phyloP scores from a whole-genome alignment of 2,329 filamentous ascomycete genomes.

The Pseudocercospora cruenta region DNA sequence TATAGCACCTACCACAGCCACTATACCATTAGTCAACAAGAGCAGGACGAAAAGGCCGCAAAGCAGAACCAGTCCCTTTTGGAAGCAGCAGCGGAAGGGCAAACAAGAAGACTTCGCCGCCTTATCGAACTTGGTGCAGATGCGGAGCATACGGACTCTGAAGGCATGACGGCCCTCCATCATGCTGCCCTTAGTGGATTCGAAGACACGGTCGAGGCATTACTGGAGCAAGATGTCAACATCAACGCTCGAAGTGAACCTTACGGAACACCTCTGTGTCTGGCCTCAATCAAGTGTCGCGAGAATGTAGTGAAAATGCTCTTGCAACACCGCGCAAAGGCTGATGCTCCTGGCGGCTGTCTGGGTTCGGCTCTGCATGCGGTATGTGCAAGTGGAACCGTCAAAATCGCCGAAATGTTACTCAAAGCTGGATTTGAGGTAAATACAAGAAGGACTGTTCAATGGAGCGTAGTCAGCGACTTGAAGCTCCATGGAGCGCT shows the following conservation, averaged over 20 bases:
- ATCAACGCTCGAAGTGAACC: slow-evolving; percentile 14
- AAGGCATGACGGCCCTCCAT: slow-evolving; percentile 17
- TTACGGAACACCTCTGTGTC: slow-evolving; percentile 10
- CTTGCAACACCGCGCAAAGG: neutral
- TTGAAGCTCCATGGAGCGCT: neutral
- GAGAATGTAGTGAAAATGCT: neutral
- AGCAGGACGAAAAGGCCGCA: slow-evolving; percentile 7
- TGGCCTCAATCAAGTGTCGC: neutral
- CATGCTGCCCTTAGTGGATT: slow-evolving; percentile 17
- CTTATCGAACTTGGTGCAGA: slow-evolving; percentile 12
- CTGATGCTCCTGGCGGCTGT: neutral
- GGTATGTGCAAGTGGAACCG: neutral
- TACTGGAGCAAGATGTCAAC: slow-evolving; percentile 2
- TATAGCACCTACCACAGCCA: slow-evolving; percentile 10
- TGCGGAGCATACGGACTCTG: neutral
- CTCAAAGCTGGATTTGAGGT: neutral
- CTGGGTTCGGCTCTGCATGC: slow-evolving; percentile 8
- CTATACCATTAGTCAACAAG: slow-evolving; percentile 9
- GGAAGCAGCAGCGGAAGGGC: slow-evolving; percentile 17
- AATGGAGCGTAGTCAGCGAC: neutral
- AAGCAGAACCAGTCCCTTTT: neutral
- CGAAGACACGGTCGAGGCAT: slow-evolving; percentile 10
- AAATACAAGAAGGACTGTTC: neutral
- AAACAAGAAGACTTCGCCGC: slow-evolving; percentile 8
- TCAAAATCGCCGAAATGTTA: neutral